Conservation (phyloP, 371 early-diverging fungal species). For the Conidiobolus incongruus region DNA sequence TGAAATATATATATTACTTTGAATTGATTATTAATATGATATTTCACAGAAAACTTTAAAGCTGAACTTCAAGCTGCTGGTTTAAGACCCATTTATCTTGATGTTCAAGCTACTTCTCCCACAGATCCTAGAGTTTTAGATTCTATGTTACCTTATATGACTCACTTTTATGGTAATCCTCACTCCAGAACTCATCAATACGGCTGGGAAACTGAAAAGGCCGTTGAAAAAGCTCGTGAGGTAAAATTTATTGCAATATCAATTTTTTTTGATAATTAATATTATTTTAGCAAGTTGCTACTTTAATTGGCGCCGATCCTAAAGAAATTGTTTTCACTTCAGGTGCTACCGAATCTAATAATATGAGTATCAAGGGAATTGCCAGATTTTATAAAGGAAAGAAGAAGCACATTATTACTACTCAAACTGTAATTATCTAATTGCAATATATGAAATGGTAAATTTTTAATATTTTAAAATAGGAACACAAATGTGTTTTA, state of each 20-base stretch:
- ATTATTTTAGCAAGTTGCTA: constrained; percentile 69
- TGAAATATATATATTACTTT: too few species aligned
- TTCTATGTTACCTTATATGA: constrained; percentile 94
- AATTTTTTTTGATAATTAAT: background rate
- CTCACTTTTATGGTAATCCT: constrained; percentile 92
- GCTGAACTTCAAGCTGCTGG: background rate
- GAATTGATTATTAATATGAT: too few species aligned
- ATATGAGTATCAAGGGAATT: constrained; percentile 92
- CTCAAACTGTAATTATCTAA: constrained; percentile 48
- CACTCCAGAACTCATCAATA: constrained; percentile 95
- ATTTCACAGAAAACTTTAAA: too few species aligned
- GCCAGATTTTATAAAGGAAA: constrained; percentile 86
- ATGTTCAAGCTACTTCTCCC: constrained; percentile 95
- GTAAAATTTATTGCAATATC: constrained; percentile 10
- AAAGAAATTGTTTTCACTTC: constrained; percentile 98
- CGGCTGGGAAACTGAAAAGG: constrained; percentile 97
- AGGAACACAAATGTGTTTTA: constrained; percentile 98
- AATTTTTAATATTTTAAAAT: constrained; percentile 4
- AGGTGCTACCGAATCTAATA: constrained; percentile 99
- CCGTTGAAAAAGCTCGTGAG: constrained; percentile 80
- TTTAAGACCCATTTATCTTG: constrained; percentile 67
- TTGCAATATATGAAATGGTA: background rate
- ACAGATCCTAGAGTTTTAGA: constrained; percentile 95
- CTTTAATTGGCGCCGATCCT: constrained; percentile 84
- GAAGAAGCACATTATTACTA: constrained; percentile 96